Evolutionary conservation across 2,329 filamentous ascomycete genomes (phyloP).

Genomic region (Pseudonectria buxi): DNA sequence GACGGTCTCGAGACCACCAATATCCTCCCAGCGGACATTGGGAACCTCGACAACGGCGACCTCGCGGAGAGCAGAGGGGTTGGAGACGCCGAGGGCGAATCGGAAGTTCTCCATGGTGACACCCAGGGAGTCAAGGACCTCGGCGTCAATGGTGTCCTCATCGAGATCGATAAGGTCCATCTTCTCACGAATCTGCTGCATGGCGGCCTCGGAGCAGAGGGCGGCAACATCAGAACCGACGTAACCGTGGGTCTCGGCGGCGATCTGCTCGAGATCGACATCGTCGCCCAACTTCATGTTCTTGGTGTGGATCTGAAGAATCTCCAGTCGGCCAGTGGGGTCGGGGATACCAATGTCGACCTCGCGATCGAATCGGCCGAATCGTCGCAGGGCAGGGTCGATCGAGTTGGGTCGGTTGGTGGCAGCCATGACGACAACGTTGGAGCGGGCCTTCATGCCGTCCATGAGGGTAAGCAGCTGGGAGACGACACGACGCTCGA

Average conservation of each 20-base stretch:
- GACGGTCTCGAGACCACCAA: slow-evolving; percentile 95
- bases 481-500: slow-evolving; percentile 96
- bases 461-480: slow-evolving; percentile 98
- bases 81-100: slow-evolving; percentile 94
- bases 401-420: slow-evolving; percentile 99
- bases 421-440: slow-evolving; percentile 97
- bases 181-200: slow-evolving; percentile 99
- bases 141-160: slow-evolving; percentile 97
- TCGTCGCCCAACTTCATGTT: slow-evolving; percentile 99
- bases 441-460: slow-evolving; percentile 98
- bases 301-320: slow-evolving; percentile 99
- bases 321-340: slow-evolving; percentile 96
- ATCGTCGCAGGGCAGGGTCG: slow-evolving; percentile 93
- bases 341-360: slow-evolving; percentile 98
- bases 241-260: slow-evolving; percentile 96
- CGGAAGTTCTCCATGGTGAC: slow-evolving; percentile 99
- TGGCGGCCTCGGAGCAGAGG: slow-evolving; percentile 96
- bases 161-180: slow-evolving; percentile 99
- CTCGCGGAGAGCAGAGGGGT: slow-evolving; percentile 96
- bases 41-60: slow-evolving; percentile 98
- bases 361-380: slow-evolving; percentile 97
- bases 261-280: slow-evolving; percentile 94
- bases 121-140: slow-evolving; percentile 94
- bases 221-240: slow-evolving; percentile 98
- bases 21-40: slow-evolving; percentile 99